These are phyloP conservation scores for Ganoderma lingzhi DNA, from an alignment of 1,284 basidiomycete genomes.

Conservation along the genomic window DNA sequence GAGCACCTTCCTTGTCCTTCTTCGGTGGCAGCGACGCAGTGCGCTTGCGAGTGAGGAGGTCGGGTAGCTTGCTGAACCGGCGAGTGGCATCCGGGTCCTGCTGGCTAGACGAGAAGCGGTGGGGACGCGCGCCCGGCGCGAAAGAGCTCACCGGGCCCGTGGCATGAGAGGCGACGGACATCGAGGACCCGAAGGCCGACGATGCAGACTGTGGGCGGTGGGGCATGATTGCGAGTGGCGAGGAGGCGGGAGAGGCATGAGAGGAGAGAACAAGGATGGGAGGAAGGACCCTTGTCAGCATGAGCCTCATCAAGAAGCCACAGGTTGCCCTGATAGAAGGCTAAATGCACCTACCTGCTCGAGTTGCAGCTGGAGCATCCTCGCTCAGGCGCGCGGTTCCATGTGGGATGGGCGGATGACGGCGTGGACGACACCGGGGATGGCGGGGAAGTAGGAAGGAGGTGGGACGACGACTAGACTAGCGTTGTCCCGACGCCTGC, in stretches of 20 bases:
- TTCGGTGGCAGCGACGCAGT: slow-evolving; percentile 31
- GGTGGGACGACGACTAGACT: slow-evolving; percentile 3
- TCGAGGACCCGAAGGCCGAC: slow-evolving; percentile 25
- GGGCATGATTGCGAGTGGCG: slow-evolving; percentile 18
- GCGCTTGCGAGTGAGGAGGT: slow-evolving; percentile 30
- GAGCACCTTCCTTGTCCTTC: slow-evolving; percentile 21
- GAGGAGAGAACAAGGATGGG: slow-evolving; percentile 20
- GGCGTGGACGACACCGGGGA: slow-evolving; percentile 22
- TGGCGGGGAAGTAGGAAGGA: slow-evolving; percentile 10
- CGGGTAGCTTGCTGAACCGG: slow-evolving; percentile 29
- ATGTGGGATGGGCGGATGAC: slow-evolving; percentile 19
- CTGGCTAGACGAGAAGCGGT: slow-evolving; percentile 27
- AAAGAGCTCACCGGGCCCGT: slow-evolving; percentile 22
- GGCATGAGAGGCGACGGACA: slow-evolving; percentile 21
- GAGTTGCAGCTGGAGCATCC: slow-evolving; percentile 32
- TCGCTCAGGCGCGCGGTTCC: slow-evolving; percentile 25
- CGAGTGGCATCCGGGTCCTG: slow-evolving; percentile 27
- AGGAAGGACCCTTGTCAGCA: slow-evolving; percentile 31
- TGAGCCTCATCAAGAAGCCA: slow-evolving; percentile 32
- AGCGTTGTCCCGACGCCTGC: background rate
- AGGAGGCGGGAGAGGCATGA: slow-evolving; percentile 19
- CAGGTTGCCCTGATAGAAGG: slow-evolving; percentile 32
- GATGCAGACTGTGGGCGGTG: slow-evolving; percentile 26
- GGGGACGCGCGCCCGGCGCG: slow-evolving; percentile 26
- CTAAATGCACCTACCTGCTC: slow-evolving; percentile 30